Conservation (phyloP, 305 asterid genomes). For the Fraxinus paxiana region DNA sequence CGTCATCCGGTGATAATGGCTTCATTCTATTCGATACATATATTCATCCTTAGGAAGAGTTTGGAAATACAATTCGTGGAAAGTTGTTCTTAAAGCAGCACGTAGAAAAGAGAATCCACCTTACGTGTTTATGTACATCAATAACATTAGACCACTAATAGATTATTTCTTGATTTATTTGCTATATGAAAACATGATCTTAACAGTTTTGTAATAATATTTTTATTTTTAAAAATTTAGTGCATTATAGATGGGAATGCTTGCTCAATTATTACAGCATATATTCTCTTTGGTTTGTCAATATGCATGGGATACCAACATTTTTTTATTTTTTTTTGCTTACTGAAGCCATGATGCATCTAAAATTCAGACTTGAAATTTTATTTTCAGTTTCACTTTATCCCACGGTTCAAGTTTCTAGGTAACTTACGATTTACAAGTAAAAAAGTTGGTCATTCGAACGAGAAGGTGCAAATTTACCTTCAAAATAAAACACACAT, state of each 20-base stretch:
- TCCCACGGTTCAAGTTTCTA: neutral
- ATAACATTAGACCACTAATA: conserved; percentile 21
- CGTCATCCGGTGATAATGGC: conserved; percentile 21
- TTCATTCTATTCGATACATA: conserved; percentile 30
- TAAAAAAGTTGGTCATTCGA: neutral
- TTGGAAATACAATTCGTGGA: conserved; percentile 22
- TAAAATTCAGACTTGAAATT: neutral
- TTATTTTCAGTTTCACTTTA: neutral
- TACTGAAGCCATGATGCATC: neutral
- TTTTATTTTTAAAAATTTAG: neutral
- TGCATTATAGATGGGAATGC: neutral
- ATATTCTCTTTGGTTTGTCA: neutral
- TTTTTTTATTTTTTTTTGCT: neutral
- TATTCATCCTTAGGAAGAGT: conserved; percentile 24
- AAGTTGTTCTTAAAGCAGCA: conserved; percentile 19
- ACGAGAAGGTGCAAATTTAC: neutral
- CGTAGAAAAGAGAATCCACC: conserved; percentile 20
- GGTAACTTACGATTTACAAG: neutral
- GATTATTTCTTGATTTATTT: conserved; percentile 32
- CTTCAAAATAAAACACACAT: neutral
- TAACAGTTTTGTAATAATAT: neutral
- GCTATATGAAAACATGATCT: conserved; percentile 3
- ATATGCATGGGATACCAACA: neutral
- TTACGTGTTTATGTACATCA: conserved; percentile 28
- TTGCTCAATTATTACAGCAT: neutral